Percentiles rank a stretch among this genome's conserved stretches.
Evolutionary conservation across 139 green algal species (phyloP).

Genomic region (Axilococcus clingmanii): DNA sequence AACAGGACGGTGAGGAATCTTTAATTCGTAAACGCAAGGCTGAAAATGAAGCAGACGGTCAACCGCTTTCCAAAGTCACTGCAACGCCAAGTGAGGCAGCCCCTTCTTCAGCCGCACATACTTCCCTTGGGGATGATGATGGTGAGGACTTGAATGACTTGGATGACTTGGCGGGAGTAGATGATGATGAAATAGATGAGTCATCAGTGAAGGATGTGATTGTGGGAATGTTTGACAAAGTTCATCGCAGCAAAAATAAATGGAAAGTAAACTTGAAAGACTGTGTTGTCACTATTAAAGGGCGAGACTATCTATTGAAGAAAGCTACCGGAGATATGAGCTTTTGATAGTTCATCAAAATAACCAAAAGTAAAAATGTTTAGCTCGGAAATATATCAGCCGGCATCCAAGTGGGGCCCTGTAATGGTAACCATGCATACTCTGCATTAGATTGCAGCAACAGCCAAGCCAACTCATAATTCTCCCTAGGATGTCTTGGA

Average conservation of each 20-base stretch:
- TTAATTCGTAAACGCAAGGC: too few species aligned
- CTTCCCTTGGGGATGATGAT: conserved; percentile 1
- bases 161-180: conserved; percentile 18
- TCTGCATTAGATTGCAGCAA: background rate
- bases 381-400: conserved; percentile 3
- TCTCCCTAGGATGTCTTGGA: conserved; percentile 34
- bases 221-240: conserved; percentile 32
- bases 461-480: conserved; percentile 19
- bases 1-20: too few species aligned
- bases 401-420: conserved; percentile 17
- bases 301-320: conserved; percentile 27
- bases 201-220: conserved; percentile 19
- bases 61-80: too few species aligned
- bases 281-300: conserved; percentile 17
- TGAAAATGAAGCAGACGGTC: too few species aligned
- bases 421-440: conserved; percentile 35
- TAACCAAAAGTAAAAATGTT: background rate
- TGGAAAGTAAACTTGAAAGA: conserved; percentile 25
- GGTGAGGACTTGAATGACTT: conserved; percentile 10
- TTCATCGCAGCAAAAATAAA: conserved; percentile 24
- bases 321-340: conserved; percentile 25
- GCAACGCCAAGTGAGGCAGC: background rate
- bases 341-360: conserved; percentile 9
- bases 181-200: conserved; percentile 23
- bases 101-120: background rate